Conservation (phyloP, 1,284 basidiomycete genomes). For the Leccinum cinnamomeum region DNA sequence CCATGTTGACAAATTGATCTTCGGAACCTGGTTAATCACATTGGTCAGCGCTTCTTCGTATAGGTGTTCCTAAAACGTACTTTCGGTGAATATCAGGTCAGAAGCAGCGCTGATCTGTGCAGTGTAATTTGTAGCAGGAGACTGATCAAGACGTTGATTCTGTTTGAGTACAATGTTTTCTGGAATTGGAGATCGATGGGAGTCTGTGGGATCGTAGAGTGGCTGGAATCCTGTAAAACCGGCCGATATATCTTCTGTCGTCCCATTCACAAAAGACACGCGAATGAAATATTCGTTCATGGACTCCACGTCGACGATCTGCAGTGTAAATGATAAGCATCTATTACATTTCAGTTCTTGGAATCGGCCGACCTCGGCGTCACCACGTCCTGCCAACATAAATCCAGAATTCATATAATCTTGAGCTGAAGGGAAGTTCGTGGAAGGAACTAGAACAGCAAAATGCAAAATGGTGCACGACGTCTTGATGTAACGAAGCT, state of each 20-base stretch:
- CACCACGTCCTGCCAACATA: background rate
- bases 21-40: background rate
- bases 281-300: too few species aligned
- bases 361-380: background rate
- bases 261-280: background rate
- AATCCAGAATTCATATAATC: background rate
- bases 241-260: conserved; percentile 5
- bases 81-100: conserved; percentile 1
- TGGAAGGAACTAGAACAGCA: conserved; percentile 15
- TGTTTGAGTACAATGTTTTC: background rate
- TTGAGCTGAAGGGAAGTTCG: conserved; percentile 17
- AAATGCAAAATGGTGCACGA: background rate
- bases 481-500: background rate
- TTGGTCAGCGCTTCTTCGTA: background rate
- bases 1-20: background rate
- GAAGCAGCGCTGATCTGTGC: background rate
- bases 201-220: background rate
- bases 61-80: background rate
- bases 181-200: background rate
- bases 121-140: conserved; percentile 8
- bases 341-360: too few species aligned
- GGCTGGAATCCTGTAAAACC: conserved; percentile 7
- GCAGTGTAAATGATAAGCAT: too few species aligned
- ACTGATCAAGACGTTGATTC: background rate
- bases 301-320: too few species aligned